Base-by-base conservation (phyloP, 345 rosid genomes). In the Combretum micranthum region DNA sequence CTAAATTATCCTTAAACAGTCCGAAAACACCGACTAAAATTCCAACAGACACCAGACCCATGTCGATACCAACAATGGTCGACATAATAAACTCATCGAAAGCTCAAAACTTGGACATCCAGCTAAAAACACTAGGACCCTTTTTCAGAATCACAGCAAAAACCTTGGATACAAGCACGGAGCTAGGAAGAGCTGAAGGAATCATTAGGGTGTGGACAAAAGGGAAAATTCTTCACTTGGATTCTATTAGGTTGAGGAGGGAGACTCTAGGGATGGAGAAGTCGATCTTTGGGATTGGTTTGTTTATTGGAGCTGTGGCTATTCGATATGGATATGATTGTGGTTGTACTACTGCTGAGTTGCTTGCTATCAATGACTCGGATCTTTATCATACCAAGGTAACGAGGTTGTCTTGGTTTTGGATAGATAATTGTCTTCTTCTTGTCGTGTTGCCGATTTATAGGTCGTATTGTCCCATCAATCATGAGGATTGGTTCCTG, bases 281-380 rank as follows among this genome's bases (percentile, higher is more conserved):
- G 42, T 92, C 96, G 14, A 80, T 86, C 45, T 81, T 88, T 66
- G 98, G 98, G 46, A 82, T 83, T 64, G 96, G 95, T 60, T 73
- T 88, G 72, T 81, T 86, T 60, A 74, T 92, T 22, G 96, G 96
- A 75, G 95, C 98, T 68, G 87, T 92, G 46, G 98, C 96, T 14
- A 71, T 92, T 61, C 72, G 96, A 43, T 64, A 86, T 55, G 96
- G 95, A 3, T 86, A 75, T 44, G 95, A 86, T 50, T 78, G 78
- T 69, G 87, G 91, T 16, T 92, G 98, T 64, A 64, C 67, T 42
- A 77, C 59, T 47, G 93, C 96, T 42, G 81, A 92, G 74, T 78
- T 92, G 78, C 93, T 92, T 25, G 98, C 98, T 59, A 86, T 92
- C 74, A 84, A 84, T 54, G 98, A 92, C 70, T 79, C 96, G 14